Evolutionary conservation across 192 early-diverging fungal species (phyloP), one percentile per base, ranked within the genome.

Genomic region (Umbelopsis vinacea): DNA sequence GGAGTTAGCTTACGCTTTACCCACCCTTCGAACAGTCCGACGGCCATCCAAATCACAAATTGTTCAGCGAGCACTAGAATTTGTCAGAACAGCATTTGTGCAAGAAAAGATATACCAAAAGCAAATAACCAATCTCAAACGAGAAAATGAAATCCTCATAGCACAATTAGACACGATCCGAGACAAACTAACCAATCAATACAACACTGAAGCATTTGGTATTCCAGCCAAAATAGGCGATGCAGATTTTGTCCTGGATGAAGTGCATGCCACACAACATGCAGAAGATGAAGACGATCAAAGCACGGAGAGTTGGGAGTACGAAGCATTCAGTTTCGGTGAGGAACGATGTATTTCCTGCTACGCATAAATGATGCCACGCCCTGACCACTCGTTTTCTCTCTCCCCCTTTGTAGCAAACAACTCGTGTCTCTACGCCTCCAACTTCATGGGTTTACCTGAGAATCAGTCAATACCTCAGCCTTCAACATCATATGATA

Each of bases 31-130:
- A 66, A 80, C 87, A 55, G 87, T 91, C 66, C 85, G 90, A 47
- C 86, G 92, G 66, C 92, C 92, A 24, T 88, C 87, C 71, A 93
- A 93, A 72, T 89, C 91, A 43, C 85, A 86, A 47, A 93, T 93
- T 66, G 92, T 93, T 23, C 83, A 89, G 54, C 87, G 89, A 75
- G 91, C 90, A n/a, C 78, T 93, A 33, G 90, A 91, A 3, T 89
- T 86, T 72, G 83, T 72, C 21, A 57, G 57, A 63, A 37, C 57
- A 63, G 57, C 57, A 14, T 63, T 63, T 37, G 33, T 63, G 11
- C 57, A 63, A 35, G 57, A 63, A n/a, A 63, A 19, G 4, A n/a
- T 63, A 2, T 63, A 63, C n/a, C 57, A 63, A 63, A 63, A 63
- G n/a, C 57, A 63, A 63, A 63, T 63, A 29, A 63, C 57, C 8